These are phyloP conservation scores for Boletus smithii DNA, from an alignment of 1,284 basidiomycete species.

Conservation along the genomic window DNA sequence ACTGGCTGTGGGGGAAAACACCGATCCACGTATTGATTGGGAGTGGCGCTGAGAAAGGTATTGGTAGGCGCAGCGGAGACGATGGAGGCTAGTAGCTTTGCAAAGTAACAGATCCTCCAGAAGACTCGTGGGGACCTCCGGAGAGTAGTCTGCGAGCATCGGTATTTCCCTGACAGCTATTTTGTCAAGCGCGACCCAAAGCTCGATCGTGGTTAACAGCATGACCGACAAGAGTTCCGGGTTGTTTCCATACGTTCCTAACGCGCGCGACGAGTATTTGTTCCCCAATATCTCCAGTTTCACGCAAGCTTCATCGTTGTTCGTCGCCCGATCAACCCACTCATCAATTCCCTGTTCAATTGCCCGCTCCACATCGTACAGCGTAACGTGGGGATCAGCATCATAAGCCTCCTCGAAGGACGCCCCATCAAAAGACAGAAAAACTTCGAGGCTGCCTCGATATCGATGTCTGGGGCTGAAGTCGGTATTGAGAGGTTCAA, in stretches of 20 bases:
- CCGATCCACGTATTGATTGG: constrained; percentile 9
- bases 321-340: constrained; percentile 26
- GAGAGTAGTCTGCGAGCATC: constrained; percentile 42
- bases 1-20: constrained; percentile 20
- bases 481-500: neutral
- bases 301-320: constrained; percentile 6
- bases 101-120: constrained; percentile 41
- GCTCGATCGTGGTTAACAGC: constrained; percentile 40
- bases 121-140: constrained; percentile 39
- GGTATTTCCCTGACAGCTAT: constrained; percentile 32
- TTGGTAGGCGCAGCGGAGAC: constrained; percentile 25
- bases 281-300: constrained; percentile 24
- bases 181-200: too few relatives aligned
- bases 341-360: constrained; percentile 28
- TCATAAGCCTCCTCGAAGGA: constrained; percentile 12
- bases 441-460: constrained; percentile 15
- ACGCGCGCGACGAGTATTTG: constrained; percentile 31
- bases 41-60: constrained; percentile 34
- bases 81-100: constrained; percentile 24
- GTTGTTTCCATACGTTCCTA: constrained; percentile 29
- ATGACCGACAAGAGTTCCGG: constrained; percentile 43
- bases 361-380: constrained; percentile 35
- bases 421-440: constrained; percentile 7
- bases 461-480: constrained; percentile 13
- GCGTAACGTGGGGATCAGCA: constrained; percentile 18